Evolutionary conservation across 495 filamentous ascomycete species (phyloP).

Genomic region (Penicillium dipodomyicola): DNA sequence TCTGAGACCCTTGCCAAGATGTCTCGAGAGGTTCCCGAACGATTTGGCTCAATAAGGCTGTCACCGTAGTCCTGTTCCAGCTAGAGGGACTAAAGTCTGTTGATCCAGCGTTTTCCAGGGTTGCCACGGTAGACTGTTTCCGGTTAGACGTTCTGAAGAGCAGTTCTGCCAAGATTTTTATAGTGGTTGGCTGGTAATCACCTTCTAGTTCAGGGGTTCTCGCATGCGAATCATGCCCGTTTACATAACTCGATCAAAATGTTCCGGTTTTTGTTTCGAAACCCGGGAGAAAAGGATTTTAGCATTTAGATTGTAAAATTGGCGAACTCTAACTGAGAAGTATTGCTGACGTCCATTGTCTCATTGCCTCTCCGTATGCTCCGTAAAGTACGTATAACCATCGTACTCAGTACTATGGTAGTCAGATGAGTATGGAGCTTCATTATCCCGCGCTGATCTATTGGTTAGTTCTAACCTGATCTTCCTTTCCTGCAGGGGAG

Average conservation of each 20-base stretch:
- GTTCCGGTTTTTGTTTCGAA: neutral
- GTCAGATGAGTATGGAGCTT: too few relatives aligned
- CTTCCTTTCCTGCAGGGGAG: neutral
- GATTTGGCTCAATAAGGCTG: slow-evolving; percentile 5
- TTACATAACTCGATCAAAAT: neutral
- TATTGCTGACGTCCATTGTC: neutral
- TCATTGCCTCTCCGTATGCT: neutral
- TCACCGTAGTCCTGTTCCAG: slow-evolving; percentile 4
- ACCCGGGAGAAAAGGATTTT: too few relatives aligned
- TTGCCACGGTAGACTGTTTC: neutral
- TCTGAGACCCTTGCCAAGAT: neutral
- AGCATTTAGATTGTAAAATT: neutral
- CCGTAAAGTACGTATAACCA: neutral
- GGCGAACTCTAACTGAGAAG: neutral
- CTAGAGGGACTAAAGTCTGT: slow-evolving; percentile 5
- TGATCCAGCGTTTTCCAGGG: slow-evolving; percentile 1
- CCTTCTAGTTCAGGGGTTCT: slow-evolving; percentile 1
- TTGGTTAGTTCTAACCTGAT: neutral
- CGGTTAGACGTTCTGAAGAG: neutral
- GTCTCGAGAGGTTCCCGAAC: neutral
- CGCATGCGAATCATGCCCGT: neutral
- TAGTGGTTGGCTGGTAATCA: neutral
- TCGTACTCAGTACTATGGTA: too few relatives aligned
- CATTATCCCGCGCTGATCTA: neutral
- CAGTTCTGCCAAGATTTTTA: neutral